Base-by-base conservation (phyloP, 306 rosid genomes). In the Comarum palustre region DNA sequence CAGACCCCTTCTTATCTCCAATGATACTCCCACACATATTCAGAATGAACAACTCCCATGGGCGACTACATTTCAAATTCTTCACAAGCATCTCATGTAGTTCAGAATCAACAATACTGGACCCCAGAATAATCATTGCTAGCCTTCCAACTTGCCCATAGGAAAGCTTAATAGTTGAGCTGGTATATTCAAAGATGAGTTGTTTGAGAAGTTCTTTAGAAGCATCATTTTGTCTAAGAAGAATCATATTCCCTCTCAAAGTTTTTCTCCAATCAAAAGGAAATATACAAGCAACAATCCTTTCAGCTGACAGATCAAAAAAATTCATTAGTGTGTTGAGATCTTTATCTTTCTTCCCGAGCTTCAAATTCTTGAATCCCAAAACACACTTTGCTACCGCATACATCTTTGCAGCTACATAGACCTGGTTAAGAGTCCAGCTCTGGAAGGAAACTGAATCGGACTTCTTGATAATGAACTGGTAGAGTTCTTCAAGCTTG, bases 61-160 rank as follows among this genome's bases (percentile, higher is more conserved):
- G 77, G 60, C 58, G 2, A 52, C 58, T 59, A 5, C 29, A 52
- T 62, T 62, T 73, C 20, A 39, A 77, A 45, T 65, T 27, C 79
- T 22, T 22, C 10, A 45, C 50, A 16, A 52, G 84, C 55, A 52
- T 52, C 38, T 34, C 38, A 34, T 34, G 38, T 2, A 77, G 15
- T 59, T 77, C 82, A 43, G 29, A 13, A 50, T 60, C 43, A 2
- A 76, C 71, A 61, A 46, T 69, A 52, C 84, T 47, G 2, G 73
- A 69, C 38, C 91, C 90, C 45, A 90, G 74, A 73, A 84, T 72
- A 75, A 75, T 69, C 80, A 82, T 75, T 5, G 66, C 79, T 15
- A 83, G 73, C 52, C 77, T 77, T 82, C 93, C 96, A 41, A 90
- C 80, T 76, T 70, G 69, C 41, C 80, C 88, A 59, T 70, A 36